Evolutionary conservation across 2,329 filamentous ascomycete species (phyloP).

Genomic region (Camptophora hylomeconis): DNA sequence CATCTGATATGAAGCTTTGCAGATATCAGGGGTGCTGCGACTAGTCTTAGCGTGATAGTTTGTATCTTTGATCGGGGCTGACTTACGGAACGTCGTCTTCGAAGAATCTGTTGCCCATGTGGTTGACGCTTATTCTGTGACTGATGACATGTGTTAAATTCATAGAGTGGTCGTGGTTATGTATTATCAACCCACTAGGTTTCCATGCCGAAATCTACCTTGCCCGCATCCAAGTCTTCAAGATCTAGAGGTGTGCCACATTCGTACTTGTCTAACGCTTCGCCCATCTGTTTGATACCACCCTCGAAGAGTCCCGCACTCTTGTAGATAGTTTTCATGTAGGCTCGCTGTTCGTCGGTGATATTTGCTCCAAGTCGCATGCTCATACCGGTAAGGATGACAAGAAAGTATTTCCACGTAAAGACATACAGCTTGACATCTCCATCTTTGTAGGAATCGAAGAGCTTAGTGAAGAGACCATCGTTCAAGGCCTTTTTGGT

Average conservation of each 20-base stretch:
- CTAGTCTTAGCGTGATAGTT: too few relatives aligned
- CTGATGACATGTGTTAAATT: too few relatives aligned
- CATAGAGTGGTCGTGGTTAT: too few relatives aligned
- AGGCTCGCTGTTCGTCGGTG: neutral
- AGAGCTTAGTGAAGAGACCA: neutral
- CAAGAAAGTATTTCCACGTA: neutral
- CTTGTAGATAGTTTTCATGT: neutral
- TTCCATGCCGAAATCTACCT: too few relatives aligned
- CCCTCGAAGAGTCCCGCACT: neutral
- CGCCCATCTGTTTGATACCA: constrained; percentile 1
- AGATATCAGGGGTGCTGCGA: too few relatives aligned
- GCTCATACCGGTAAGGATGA: neutral
- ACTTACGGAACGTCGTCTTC: too few relatives aligned
- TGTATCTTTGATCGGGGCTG: too few relatives aligned
- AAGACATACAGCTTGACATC: neutral
- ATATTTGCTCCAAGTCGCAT: neutral
- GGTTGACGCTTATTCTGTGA: too few relatives aligned
- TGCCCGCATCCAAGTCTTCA: neutral
- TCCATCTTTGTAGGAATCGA: neutral
- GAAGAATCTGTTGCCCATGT: too few relatives aligned
- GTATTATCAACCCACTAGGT: too few relatives aligned
- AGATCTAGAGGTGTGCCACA: neutral
- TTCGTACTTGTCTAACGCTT: neutral
- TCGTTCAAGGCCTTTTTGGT: too few relatives aligned
- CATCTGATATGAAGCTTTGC: too few relatives aligned